Evolutionary conservation across 257 asterid species (phyloP).

Genomic region (Solanum piurae): DNA sequence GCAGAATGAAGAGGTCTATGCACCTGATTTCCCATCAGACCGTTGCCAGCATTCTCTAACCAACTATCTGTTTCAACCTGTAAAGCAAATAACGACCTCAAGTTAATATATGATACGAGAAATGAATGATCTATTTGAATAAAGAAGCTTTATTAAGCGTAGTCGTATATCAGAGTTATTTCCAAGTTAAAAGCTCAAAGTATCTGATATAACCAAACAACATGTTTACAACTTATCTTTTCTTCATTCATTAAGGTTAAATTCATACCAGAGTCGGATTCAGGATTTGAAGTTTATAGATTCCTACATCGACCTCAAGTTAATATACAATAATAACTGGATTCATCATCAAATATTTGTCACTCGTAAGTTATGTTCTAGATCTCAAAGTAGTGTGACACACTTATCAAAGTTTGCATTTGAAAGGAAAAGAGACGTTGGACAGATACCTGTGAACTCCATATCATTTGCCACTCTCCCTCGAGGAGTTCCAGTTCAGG

Average conservation of each 20-base stretch:
- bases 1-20: not conserved
- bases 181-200: not conserved
- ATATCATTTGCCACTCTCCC: conserved; percentile 90
- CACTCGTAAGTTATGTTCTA: not conserved
- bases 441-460: conserved; percentile 83
- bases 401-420: not conserved
- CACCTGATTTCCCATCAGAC: conserved; percentile 92
- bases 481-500: conserved; percentile 52
- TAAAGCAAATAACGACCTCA: not conserved
- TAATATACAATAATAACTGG: not conserved
- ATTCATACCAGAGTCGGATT: not conserved
- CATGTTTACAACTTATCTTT: not conserved
- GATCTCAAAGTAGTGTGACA: not conserved
- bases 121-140: not conserved
- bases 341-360: not conserved
- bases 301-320: not conserved
- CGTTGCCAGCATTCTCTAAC: conserved; percentile 92
- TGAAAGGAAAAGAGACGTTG: not conserved
- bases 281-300: not conserved
- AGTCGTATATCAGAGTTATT: not conserved
- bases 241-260: not conserved
- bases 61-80: conserved; percentile 93
- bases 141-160: not conserved
- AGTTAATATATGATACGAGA: not conserved
- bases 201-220: not conserved